phyloP scores from a whole-genome alignment of 164 flowering plant species.

The Brasenia schreberi region DNA sequence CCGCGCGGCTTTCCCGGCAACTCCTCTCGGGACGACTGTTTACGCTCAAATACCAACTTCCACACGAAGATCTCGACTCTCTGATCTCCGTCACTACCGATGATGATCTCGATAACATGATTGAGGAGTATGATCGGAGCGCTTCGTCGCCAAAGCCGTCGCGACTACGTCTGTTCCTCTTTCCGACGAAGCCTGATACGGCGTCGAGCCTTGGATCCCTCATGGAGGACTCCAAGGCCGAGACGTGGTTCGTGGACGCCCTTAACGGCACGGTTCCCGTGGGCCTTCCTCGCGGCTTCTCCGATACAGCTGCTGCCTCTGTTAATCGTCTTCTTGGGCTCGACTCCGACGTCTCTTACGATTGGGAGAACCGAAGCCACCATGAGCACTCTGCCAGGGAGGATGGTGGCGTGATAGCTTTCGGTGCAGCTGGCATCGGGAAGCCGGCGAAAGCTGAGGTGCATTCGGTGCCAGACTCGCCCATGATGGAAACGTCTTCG shows the following conservation, averaged over 20 bases:
- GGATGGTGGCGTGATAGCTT: neutral
- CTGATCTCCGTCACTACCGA: slow-evolving; percentile 80
- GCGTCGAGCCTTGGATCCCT: slow-evolving; percentile 53
- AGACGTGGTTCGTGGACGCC: slow-evolving; percentile 83
- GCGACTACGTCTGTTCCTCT: slow-evolving; percentile 7
- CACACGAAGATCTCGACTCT: slow-evolving; percentile 81
- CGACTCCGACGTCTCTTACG: slow-evolving; percentile 31
- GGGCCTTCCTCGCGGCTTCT: slow-evolving; percentile 39
- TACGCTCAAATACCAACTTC: slow-evolving; percentile 73
- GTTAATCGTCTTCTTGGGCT: slow-evolving; percentile 40
- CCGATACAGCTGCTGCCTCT: slow-evolving; percentile 32
- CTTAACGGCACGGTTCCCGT: slow-evolving; percentile 45
- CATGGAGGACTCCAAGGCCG: slow-evolving; percentile 62
- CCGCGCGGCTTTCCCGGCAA: slow-evolving; percentile 38
- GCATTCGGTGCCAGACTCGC: slow-evolving; percentile 32
- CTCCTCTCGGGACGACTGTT: slow-evolving; percentile 42
- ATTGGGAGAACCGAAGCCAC: neutral
- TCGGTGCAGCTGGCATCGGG: neutral
- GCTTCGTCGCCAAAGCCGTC: slow-evolving; percentile 7
- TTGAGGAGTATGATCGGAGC: slow-evolving; percentile 82
- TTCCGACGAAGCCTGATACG: slow-evolving; percentile 28
- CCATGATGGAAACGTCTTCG: neutral
- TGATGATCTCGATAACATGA: slow-evolving; percentile 91
- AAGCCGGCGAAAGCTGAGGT: slow-evolving; percentile 39
- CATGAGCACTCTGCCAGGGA: neutral